A percentile compares a stretch with the other conserved stretches of the same genome.
Conservation (phyloP, 352 stramenopile species). For the Globisporangium lucens region DNA sequence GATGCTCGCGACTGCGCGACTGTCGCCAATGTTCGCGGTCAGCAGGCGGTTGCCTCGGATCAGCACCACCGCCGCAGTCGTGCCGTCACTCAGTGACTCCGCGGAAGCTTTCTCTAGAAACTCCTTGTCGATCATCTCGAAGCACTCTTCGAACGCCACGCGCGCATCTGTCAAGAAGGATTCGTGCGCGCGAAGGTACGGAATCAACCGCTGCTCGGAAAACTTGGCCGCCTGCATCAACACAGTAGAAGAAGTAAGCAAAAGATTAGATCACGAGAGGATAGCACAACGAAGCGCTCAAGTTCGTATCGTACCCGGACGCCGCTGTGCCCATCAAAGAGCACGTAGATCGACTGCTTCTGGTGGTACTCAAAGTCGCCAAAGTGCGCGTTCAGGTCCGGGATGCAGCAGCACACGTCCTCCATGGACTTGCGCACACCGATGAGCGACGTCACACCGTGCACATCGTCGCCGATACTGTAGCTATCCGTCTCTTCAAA, state of each 20-base stretch:
- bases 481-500: conserved; percentile 71
- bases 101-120: conserved; percentile 62
- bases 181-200: conserved; percentile 72
- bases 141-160: conserved; percentile 69
- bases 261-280: neutral
- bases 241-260: neutral
- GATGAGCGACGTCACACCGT: conserved; percentile 79
- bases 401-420: conserved; percentile 81
- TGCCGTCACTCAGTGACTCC: conserved; percentile 73
- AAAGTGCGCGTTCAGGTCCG: conserved; percentile 60
- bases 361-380: conserved; percentile 33
- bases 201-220: conserved; percentile 61
- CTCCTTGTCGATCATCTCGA: conserved; percentile 72
- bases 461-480: conserved; percentile 55
- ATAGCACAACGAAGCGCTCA: neutral
- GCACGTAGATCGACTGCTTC: conserved; percentile 70
- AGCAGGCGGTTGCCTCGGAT: conserved; percentile 80
- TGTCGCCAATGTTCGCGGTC: conserved; percentile 88
- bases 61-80: conserved; percentile 73
- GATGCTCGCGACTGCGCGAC: conserved; percentile 80
- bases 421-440: conserved; percentile 76
- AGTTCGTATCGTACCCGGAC: conserved; percentile 45
- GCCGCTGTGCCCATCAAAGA: conserved; percentile 85
- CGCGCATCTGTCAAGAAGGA: conserved; percentile 56
- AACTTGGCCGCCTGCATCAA: conserved; percentile 62